These are phyloP conservation scores for Ophiostoma sp. DNA, from an alignment of 2,329 filamentous ascomycete species.

Conservation along the genomic window DNA sequence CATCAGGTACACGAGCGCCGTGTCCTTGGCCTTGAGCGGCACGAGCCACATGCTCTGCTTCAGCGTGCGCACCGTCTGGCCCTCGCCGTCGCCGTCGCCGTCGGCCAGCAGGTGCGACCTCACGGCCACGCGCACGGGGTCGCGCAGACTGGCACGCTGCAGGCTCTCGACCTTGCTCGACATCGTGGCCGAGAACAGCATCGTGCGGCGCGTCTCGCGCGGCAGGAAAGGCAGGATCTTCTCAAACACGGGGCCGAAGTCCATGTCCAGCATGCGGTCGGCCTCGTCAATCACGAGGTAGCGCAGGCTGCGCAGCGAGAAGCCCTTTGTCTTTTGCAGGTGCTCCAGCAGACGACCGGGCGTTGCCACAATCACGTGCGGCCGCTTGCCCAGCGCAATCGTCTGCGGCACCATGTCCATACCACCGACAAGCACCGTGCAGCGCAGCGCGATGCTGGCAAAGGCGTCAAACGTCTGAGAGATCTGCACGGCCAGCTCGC, in stretches of 20 bases:
- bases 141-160: constrained; percentile 79
- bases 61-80: constrained; percentile 86
- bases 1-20: constrained; percentile 78
- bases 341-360: constrained; percentile 87
- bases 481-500: constrained; percentile 90
- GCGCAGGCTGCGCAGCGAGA: constrained; percentile 70
- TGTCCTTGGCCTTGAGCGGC: constrained; percentile 80
- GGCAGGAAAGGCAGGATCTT: constrained; percentile 87
- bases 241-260: constrained; percentile 38
- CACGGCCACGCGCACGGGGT: constrained; percentile 35
- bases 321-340: constrained; percentile 93
- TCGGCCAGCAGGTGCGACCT: neutral
- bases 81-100: constrained; percentile 63
- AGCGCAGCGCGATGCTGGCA: constrained; percentile 82
- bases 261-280: constrained; percentile 71
- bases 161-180: constrained; percentile 87
- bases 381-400: constrained; percentile 90
- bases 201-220: constrained; percentile 68
- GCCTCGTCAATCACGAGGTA: constrained; percentile 95
- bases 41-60: constrained; percentile 83
- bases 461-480: constrained; percentile 81
- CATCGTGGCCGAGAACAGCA: constrained; percentile 71
- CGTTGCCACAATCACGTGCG: constrained; percentile 88
- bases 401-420: constrained; percentile 92
- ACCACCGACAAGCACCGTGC: constrained; percentile 81